Conservation (phyloP, 2,329 filamentous ascomycete genomes). For the Hirsutella thompsonii region DNA sequence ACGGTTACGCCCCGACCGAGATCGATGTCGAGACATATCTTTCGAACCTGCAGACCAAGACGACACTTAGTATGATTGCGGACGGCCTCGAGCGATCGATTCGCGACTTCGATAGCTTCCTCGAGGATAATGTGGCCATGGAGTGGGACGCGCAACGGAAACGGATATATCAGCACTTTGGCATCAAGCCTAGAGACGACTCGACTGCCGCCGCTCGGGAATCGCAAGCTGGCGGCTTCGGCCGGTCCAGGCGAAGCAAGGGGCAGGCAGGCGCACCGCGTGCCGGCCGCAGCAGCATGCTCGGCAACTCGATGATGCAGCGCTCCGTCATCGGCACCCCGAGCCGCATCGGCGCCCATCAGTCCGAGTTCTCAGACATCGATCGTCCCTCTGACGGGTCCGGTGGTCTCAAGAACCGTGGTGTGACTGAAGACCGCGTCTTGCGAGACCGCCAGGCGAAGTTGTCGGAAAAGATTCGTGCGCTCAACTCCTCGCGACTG, state of each 20-base stretch:
- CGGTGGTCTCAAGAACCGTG: conserved; percentile 28
- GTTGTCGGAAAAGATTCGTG: conserved; percentile 67
- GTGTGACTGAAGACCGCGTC: conserved; percentile 55
- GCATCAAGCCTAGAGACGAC: conserved; percentile 54
- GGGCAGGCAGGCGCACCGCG: conserved; percentile 36
- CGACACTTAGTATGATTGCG: conserved; percentile 79
- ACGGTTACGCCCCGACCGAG: conserved; percentile 34
- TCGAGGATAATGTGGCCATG: conserved; percentile 88
- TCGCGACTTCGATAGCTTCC: conserved; percentile 81
- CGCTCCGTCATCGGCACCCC: conserved; percentile 81
- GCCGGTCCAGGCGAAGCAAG: conserved; percentile 42
- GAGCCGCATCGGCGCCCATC: conserved; percentile 51
- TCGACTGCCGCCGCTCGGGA: conserved; percentile 27
- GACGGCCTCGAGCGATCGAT: conserved; percentile 84
- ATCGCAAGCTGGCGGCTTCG: conserved; percentile 44
- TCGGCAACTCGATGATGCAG: conserved; percentile 54
- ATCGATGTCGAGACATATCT: conserved; percentile 69
- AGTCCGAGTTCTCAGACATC: conserved; percentile 55
- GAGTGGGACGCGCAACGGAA: conserved; percentile 93
- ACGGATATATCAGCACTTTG: conserved; percentile 93
- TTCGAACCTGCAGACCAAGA: conserved; percentile 76
- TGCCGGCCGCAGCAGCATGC: conserved; percentile 33
- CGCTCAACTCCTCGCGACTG: conserved; percentile 62
- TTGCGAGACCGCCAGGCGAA: conserved; percentile 73
- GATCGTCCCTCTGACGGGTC: conserved; percentile 41